Base-by-base conservation (phyloP, 2,329 filamentous ascomycete species). In the Phialocephala sp. region DNA sequence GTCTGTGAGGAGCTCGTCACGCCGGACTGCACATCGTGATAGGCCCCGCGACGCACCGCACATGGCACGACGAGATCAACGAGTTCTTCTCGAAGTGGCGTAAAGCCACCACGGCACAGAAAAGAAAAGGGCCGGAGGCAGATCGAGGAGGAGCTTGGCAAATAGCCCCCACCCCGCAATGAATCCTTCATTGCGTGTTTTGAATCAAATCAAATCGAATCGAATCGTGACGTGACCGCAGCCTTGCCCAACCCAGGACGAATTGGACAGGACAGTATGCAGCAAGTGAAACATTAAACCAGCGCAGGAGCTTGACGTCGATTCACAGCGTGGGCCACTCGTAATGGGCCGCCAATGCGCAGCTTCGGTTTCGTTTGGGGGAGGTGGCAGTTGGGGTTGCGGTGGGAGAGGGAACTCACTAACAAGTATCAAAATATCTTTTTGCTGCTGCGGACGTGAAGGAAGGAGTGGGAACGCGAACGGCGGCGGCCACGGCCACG, bases 141-240 rank as follows among this genome's bases (percentile, higher is more conserved):
- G 47, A 22, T 18, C 15, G 22, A 54, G 4, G 24, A 22, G 32
- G 1, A 35, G 8, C 22, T 12, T 18, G 24, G 24, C 22, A 32
- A 27, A 18, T 22, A 11, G 22, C 24, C 14, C 14, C 50, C 27
- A 35, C 15, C 15, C 37, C 9, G 37, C 15, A 32, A 32, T 32
- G 27, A 24, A 20, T 54, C n/a, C 24, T 54, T 27, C 50, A 54
- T 54, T 54, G 50, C 27, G 50, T 54, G 50, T 35, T 54, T 18
- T 54, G 50, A 54, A 20, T 32, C 27, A 12, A 50, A 20, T 20
- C 15, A 32, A 12, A n/a, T 54, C 18, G 43, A 47, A 22, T 6
- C 27, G 27, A 12, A n/a, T 54, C 18, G 43, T 8, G 9, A 3
- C 27, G 27, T 32, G 6, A 32, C 3, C 3, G 27, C 3, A 32